Base-by-base conservation (phyloP, 257 asterid genomes). In the Ballota nigra region DNA sequence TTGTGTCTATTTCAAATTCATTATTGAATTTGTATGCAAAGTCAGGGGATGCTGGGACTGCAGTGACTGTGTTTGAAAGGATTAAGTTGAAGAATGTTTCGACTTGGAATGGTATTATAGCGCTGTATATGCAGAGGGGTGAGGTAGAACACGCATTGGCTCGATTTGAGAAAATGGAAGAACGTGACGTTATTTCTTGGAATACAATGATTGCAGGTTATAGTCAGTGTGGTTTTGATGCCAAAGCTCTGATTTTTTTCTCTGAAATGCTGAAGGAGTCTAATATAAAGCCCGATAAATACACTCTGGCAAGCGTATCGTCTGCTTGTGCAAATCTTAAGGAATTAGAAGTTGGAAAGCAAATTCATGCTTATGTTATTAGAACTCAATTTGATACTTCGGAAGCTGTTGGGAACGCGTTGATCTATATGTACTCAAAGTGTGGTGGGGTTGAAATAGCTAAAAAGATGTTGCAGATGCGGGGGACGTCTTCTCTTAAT, bases 11-110 rank as follows among this genome's bases (percentile, higher is more conserved):
- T 0, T 85, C 86, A 7, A 92, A 92, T 73, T 90, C 97, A 7
- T 75, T 92, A 72, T 67, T 88, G 72, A 92, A 88, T 80, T 90
- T 92, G 96, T 92, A 92, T 73, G 88, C 93, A 4, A 92, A 92
- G 83, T 75, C 82, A 28, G 90, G 93, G 16, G 87, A 87, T 45
- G 71, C 68, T 4, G 61, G 40, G 74, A 81, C 79, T 8, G 95
- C 95, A 0, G 62, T 70, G 52, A 33, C 78, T 13, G 89, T 86
- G 31, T 84, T 88, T 31, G 88, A 83, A 61, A 80, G 83, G 77
- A 87, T 88, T 61, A 77, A 67, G 69, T 61, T 75, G 66, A 90
- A 87, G 85, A 77, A 83, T 75, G 78, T 84, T 36, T 86, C 93
- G 0, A 87, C 93, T 72, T 86, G 81, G 85, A 92, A 92, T 67